Evolutionary conservation across 140 eudicot genomes (phyloP).

Genomic region (Bidens hawaiensis): DNA sequence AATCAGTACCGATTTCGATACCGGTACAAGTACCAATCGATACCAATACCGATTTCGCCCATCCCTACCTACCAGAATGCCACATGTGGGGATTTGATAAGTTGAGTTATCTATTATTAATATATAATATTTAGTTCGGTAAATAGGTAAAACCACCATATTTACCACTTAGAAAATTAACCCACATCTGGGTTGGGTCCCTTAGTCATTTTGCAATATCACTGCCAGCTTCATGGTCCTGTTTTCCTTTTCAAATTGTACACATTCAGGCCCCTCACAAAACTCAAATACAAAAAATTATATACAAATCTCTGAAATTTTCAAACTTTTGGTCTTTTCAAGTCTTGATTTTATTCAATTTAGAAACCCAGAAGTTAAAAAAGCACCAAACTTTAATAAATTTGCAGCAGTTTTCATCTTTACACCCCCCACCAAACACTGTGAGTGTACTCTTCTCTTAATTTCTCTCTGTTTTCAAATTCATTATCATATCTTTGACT

Average conservation of each 20-base stretch:
- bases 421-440: constrained; percentile 19
- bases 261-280: constrained; percentile 5
- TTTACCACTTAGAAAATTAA: not conserved
- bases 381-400: constrained; percentile 14
- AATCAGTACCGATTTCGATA: no score
- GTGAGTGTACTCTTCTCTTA: constrained; percentile 23
- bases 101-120: no score
- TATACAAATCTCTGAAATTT: constrained; percentile 14
- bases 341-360: constrained; percentile 13
- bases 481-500: not conserved
- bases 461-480: not conserved
- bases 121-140: not conserved
- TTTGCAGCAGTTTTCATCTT: constrained; percentile 8
- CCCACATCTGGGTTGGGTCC: constrained; percentile 18
- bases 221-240: constrained; percentile 24
- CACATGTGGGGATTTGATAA: no score
- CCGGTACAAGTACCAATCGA: no score
- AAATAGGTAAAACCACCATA: not conserved
- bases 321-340: constrained; percentile 6
- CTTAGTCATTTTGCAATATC: constrained; percentile 18
- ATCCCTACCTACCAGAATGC: no score
- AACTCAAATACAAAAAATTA: constrained; percentile 1
- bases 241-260: constrained; percentile 10
- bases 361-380: constrained; percentile 12
- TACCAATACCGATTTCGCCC: no score